phyloP scores from a whole-genome alignment of 1,284 basidiomycete species.

The Golubevia pallescens region DNA sequence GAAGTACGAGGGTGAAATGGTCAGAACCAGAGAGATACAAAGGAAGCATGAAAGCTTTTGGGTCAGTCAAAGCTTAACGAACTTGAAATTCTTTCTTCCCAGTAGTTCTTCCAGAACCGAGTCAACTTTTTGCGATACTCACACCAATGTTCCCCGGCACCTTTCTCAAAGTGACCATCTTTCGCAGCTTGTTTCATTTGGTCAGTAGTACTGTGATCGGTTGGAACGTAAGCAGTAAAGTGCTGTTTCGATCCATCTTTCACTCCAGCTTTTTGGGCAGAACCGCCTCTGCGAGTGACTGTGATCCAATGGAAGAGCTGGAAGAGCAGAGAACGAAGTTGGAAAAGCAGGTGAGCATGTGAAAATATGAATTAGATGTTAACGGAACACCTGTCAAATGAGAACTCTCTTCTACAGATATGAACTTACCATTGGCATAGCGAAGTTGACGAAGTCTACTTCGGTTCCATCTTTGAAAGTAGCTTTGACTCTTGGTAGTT shows the following conservation, averaged over 20 bases:
- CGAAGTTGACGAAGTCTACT: slow-evolving; percentile 27
- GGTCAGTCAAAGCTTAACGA: too few species aligned
- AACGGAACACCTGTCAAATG: too few species aligned
- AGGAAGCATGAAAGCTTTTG: too few species aligned
- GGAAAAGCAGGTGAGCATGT: too few species aligned
- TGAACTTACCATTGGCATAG: slow-evolving; percentile 7
- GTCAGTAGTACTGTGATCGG: slow-evolving; percentile 14
- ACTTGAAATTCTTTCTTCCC: too few species aligned
- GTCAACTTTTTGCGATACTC: too few species aligned
- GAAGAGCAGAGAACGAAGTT: too few species aligned
- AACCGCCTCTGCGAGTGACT: slow-evolving; percentile 19
- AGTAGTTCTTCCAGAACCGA: too few species aligned
- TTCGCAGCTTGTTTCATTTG: slow-evolving; percentile 31
- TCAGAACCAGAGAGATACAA: too few species aligned
- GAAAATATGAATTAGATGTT: too few species aligned
- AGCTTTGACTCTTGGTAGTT: slow-evolving; percentile 14
- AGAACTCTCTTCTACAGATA: too few species aligned
- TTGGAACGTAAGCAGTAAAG: slow-evolving; percentile 27
- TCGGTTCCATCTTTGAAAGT: slow-evolving; percentile 26
- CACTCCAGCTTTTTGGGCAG: slow-evolving; percentile 14
- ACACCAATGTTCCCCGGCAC: slow-evolving; percentile 21
- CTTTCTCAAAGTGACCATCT: slow-evolving; percentile 28
- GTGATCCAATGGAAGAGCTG: slow-evolving; percentile 27
- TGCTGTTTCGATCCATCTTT: slow-evolving; percentile 12
- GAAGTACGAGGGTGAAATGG: too few species aligned